Base-by-base conservation (phyloP, 2,329 filamentous ascomycete genomes). In the Nothopassalora personata region DNA sequence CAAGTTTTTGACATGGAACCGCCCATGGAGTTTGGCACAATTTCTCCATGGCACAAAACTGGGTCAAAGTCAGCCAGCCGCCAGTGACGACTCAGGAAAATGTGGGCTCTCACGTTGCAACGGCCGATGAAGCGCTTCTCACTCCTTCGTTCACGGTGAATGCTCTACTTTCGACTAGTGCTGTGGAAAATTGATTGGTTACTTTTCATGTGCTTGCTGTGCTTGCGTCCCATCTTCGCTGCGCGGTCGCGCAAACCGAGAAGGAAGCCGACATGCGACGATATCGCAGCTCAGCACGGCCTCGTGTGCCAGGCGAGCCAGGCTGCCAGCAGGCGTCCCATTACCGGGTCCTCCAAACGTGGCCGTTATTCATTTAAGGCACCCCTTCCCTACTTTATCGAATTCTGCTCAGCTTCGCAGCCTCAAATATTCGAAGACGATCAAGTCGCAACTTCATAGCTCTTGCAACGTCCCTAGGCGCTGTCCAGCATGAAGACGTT, bases 401-500 rank as follows among this genome's bases (percentile, higher is more conserved):
- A 51, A 19, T 13, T 51, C 5, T 34, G n/a, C 10, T 28, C 46
- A 49, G 18, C 46, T 49, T 15, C 13, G 39, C 39, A n/a, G 39
- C 39, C 39, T 30, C 23, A 5, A 5, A 8, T 33, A n/a, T 50
- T 39, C 33, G 6, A 28, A 28, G 54, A 49, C 54, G 54, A 56
- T 46, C 28, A 45, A 56, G 54, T 49, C 54, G 48, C 46, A 51
- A 30, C 5, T 31, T 27, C 9, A 13, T 8, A 30, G 33, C 33
- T 31, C 19, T 23, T 33, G 28, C 54, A 28, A 27, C 19, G 19
- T 13, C 9, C 13, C 15, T 13, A 48, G 33, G 27, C 43, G 56
- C 53, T 53, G 53, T 39, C 58, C 64, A 65, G 36, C 60, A 67
- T 71, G 67, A 69, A 68, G 60, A 62, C 72, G 56, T 79, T 83